Base-by-base conservation (phyloP, 306 rosid genomes). In the Dalbergia cochinchinensis region DNA sequence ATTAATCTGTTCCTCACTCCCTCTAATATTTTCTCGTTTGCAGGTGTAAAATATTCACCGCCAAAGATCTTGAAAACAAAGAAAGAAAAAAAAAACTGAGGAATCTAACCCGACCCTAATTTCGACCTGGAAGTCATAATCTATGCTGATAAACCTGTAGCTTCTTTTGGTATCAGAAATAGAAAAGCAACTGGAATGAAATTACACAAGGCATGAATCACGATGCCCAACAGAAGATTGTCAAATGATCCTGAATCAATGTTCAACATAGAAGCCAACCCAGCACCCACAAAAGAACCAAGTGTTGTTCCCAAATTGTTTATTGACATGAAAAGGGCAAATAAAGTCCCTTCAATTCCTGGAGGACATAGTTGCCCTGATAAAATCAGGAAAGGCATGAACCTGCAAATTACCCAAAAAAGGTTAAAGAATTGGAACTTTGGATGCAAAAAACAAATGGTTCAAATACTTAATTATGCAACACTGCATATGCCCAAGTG, bases 281-380 rank as follows among this genome's bases (percentile, higher is more conserved):
- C 90, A 58, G 94, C 96, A 51, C 97, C 96, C 19, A 84, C 65
- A 68, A 93, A 88, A 65, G 97, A 91, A 9, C 94, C 92, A 42
- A 93, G 5, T 11, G 92, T 91, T 18, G 90, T 31, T 11, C 96
- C 97, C 53, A 93, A 73, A 69, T 93, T 93, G 90, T 93, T 93
- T 71, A 93, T 91, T 5, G 97, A 93, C 97, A 93, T 93, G 77
- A 93, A 91, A 55, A 93, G 96, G 26, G 97, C 97, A 81, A 93
- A 93, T 64, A 93, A 81, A 18, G 97, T 93, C 65, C 97, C 97
- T 87, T 93, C 97, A 59, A 93, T 93, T 71, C 97, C 96, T 7
- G 97, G 97, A 60, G 97, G 96, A 77, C 97, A 93, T 68, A 93
- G 92, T 44, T 87, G 89, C 61, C 97, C 97, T 15, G 96, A 93